Percentiles rank a stretch among this genome's conserved stretches.
phyloP scores from a whole-genome alignment of 2,329 filamentous ascomycete genomes.

The Fusarium torreyae region DNA sequence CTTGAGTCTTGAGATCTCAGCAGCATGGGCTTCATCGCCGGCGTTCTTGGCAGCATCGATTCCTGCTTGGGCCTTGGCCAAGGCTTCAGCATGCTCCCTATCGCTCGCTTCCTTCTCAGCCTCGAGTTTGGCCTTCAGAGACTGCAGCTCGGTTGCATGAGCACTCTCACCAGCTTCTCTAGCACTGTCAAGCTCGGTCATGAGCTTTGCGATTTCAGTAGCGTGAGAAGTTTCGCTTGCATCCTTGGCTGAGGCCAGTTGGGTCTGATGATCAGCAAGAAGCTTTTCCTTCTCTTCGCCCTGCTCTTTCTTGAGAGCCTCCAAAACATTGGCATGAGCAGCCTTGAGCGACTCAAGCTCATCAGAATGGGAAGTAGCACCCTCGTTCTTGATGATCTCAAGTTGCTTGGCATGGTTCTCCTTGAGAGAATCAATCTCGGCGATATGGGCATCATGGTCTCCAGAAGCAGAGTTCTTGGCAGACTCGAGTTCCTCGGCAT shows the following conservation, averaged over 20 bases:
- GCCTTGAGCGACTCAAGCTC: slow-evolving; percentile 61
- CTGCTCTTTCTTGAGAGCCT: slow-evolving; percentile 60
- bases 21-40: slow-evolving; percentile 51
- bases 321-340: slow-evolving; percentile 61
- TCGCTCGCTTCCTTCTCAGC: slow-evolving; percentile 61
- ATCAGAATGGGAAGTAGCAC: slow-evolving; percentile 57
- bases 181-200: slow-evolving; percentile 52
- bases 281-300: slow-evolving; percentile 57
- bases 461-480: slow-evolving; percentile 68
- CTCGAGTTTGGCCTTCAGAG: slow-evolving; percentile 60
- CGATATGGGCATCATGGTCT: slow-evolving; percentile 64
- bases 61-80: slow-evolving; percentile 53
- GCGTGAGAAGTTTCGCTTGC: slow-evolving; percentile 49
- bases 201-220: slow-evolving; percentile 49
- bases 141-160: slow-evolving; percentile 55
- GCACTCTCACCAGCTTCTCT: slow-evolving; percentile 52
- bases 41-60: slow-evolving; percentile 52
- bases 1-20: slow-evolving; percentile 53
- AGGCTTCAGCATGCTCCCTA: slow-evolving; percentile 50
- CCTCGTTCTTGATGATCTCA: slow-evolving; percentile 60
- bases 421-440: slow-evolving; percentile 70
- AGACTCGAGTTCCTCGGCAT: slow-evolving; percentile 71
- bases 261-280: slow-evolving; percentile 51
- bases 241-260: slow-evolving; percentile 53
- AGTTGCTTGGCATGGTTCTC: slow-evolving; percentile 67